Percentiles rank a stretch among this genome's conserved stretches.
Evolutionary conservation across 345 rosid species (phyloP).

Genomic region (Bruguiera parviflora): DNA sequence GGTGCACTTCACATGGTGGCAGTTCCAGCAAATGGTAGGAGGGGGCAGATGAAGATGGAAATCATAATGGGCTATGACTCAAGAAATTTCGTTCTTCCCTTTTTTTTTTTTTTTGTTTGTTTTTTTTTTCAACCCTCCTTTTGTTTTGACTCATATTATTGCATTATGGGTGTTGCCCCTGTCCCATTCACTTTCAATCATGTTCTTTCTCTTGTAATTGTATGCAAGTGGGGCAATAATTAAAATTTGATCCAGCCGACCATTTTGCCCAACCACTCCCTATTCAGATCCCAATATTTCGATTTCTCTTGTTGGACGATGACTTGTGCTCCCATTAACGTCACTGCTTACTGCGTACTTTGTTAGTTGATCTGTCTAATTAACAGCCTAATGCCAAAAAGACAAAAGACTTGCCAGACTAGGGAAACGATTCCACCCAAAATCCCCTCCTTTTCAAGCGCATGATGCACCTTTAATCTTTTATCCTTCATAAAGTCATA

Average conservation of each 20-base stretch:
- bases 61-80: constrained; percentile 16
- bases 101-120: constrained; percentile 6
- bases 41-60: constrained; percentile 35
- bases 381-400: constrained; percentile 8
- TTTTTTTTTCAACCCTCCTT: not conserved
- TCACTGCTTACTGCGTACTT: constrained; percentile 8
- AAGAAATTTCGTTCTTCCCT: not conserved
- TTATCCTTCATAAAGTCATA: too few species aligned
- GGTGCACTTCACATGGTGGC: constrained; percentile 40
- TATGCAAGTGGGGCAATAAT: constrained; percentile 48
- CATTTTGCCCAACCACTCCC: constrained; percentile 34
- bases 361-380: constrained; percentile 1
- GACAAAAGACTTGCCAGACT: constrained; percentile 14
- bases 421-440: not conserved
- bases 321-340: constrained; percentile 15
- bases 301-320: constrained; percentile 14
- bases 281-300: constrained; percentile 12
- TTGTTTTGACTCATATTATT: too few species aligned
- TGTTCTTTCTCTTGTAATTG: constrained; percentile 37
- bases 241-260: constrained; percentile 19
- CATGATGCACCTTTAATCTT: too few species aligned
- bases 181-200: constrained; percentile 30
- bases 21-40: constrained; percentile 23
- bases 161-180: too few species aligned
- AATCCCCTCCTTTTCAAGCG: too few species aligned